Base-by-base conservation (phyloP, 2,329 filamentous ascomycete genomes). In the Fusarium floridanum region DNA sequence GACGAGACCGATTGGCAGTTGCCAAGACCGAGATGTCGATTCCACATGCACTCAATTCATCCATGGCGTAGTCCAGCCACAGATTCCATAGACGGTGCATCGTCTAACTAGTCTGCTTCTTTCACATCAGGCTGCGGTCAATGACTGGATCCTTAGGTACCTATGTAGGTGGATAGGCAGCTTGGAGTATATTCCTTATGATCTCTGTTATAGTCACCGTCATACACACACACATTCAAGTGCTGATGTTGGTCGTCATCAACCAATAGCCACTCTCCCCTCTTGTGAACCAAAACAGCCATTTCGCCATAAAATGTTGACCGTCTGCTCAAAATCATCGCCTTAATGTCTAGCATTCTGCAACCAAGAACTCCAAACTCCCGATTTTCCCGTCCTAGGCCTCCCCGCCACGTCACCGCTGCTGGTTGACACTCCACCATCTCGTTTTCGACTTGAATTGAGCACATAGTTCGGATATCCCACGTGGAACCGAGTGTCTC, bases 301-400 rank as follows among this genome's bases (percentile, higher is more conserved):
- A 61, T 61, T 66, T 62, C 60, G 29, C 61, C 67, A 66, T 64
- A 17, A 64, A 45, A 75, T 62, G 41, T 45, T 57, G 69, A 36
- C 56, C 59, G 34, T 48, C 61, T 70, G 57, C 10, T 65, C 17
- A 66, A 53, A 50, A 48, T 36, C 62, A 50, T 62, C 62, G 45
- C 60, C 45, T 39, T 73, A 24, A 41, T 61, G 29, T 62, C 61
- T 53, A 64, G 57, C 63, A 66, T 61, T 69, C 57, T 73, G 60
- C 53, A 71, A 63, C 65, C 63, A 56, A 71, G 61, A 78, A 78
- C 76, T 73, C 76, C 76, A 72, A 78, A 78, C 76, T 76, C 71
- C 76, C 71, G 14, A 60, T 53, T 59, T 63, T 53, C 48, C 43
- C 61, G 48, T 59, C 39, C 60, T 53, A 61, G 59, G 62, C 55